A percentile compares a stretch with the other conserved stretches of the same genome.
Conservation (phyloP, 208 protist genomes). For the Strigomonas culicis region DNA sequence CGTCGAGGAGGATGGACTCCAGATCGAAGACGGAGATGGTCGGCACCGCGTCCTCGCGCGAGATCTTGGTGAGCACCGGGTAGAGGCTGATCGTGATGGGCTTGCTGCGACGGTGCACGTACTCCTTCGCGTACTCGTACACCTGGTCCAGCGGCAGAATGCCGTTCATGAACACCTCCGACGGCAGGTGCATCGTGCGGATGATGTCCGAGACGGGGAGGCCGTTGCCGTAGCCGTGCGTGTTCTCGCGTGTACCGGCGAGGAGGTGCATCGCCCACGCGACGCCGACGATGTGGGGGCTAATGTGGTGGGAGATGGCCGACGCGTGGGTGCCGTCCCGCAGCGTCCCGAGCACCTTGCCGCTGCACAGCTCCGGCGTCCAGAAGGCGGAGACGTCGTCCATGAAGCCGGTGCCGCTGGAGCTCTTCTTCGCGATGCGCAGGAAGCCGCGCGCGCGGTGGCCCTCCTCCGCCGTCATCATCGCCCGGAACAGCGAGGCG, state of each 20-base stretch:
- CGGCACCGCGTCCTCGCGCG: slow-evolving; percentile 80
- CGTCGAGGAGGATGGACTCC: slow-evolving; percentile 76
- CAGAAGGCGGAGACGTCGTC: slow-evolving; percentile 77
- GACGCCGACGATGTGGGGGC: slow-evolving; percentile 81
- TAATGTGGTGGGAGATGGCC: slow-evolving; percentile 71
- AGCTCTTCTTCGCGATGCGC: slow-evolving; percentile 64
- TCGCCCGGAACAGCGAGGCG: slow-evolving; percentile 80
- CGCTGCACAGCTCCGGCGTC: slow-evolving; percentile 80
- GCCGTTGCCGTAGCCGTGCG: slow-evolving; percentile 78
- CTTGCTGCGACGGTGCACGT: slow-evolving; percentile 39
- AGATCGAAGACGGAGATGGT: slow-evolving; percentile 89
- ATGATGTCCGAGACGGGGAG: slow-evolving; percentile 83
- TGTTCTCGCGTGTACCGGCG: slow-evolving; percentile 46
- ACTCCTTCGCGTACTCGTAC: slow-evolving; percentile 75
- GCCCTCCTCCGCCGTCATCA: slow-evolving; percentile 63
- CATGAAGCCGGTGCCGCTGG: slow-evolving; percentile 36
- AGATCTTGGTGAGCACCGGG: slow-evolving; percentile 84
- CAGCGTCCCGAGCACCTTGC: slow-evolving; percentile 78
- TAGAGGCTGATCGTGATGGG: slow-evolving; percentile 57
- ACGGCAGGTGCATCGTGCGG: slow-evolving; percentile 63
- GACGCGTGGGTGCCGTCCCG: slow-evolving; percentile 68
- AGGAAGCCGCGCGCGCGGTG: slow-evolving; percentile 79
- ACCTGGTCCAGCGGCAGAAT: slow-evolving; percentile 75
- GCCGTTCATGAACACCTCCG: slow-evolving; percentile 73
- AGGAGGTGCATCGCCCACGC: slow-evolving; percentile 89